Percentiles rank a stretch among this genome's conserved stretches.
Conservation (phyloP, 169 alveolate genomes). For the Pseudocohnilembus persalinus region DNA sequence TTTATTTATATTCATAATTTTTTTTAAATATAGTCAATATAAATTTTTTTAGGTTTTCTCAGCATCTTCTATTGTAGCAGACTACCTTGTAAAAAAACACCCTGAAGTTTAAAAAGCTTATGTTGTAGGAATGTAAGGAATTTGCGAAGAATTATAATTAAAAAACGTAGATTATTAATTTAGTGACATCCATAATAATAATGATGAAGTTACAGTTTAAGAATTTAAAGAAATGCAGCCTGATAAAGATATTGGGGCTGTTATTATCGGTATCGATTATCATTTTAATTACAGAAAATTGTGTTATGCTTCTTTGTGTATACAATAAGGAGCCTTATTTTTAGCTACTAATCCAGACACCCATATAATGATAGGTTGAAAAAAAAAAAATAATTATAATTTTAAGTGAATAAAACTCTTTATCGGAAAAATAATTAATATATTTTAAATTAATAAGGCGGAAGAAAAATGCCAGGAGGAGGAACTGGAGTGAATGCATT, state of each 20-base stretch:
- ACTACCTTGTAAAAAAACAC: slow-evolving; percentile 8
- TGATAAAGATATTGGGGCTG: slow-evolving; percentile 53
- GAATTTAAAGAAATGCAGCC: slow-evolving; percentile 27
- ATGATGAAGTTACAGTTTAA: slow-evolving; percentile 8
- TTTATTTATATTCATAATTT: neutral
- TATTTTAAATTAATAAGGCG: slow-evolving; percentile 16
- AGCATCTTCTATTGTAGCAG: slow-evolving; percentile 29
- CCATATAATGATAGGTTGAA: neutral
- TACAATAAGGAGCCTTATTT: slow-evolving; percentile 45
- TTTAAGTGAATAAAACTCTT: too few relatives aligned
- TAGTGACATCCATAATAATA: neutral
- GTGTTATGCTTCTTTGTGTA: slow-evolving; percentile 39
- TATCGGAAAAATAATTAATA: too few relatives aligned
- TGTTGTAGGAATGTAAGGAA: slow-evolving; percentile 36
- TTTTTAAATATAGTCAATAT: neutral
- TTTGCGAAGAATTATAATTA: slow-evolving; percentile 28
- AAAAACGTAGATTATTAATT: slow-evolving; percentile 23
- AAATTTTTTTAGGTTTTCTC: slow-evolving; percentile 4
- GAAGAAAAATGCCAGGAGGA: slow-evolving; percentile 53
- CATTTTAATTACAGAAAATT: slow-evolving; percentile 34
- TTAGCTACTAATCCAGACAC: slow-evolving; percentile 41
- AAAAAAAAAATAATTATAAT: too few relatives aligned
- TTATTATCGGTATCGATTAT: slow-evolving; percentile 52
- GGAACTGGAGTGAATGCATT: slow-evolving; percentile 41
- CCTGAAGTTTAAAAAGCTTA: slow-evolving; percentile 21